Evolutionary conservation across 331 rosid species (phyloP).

Genomic region (Spiraea crenata): DNA sequence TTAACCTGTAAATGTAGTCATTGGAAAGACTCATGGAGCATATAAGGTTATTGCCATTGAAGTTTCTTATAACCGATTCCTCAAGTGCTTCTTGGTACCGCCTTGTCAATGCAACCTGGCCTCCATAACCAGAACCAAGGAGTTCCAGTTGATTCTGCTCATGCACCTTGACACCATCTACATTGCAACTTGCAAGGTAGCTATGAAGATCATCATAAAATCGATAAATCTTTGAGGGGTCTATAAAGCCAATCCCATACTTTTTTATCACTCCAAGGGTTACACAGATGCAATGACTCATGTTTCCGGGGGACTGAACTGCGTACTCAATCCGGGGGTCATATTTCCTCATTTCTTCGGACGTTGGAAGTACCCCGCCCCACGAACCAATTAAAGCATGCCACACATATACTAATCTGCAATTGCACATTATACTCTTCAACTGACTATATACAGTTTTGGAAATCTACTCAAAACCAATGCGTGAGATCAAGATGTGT

Average conservation of each 20-base stretch:
- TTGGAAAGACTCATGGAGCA: conserved; percentile 66
- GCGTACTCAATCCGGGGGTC: conserved; percentile 52
- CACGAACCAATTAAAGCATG: conserved; percentile 79
- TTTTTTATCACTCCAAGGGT: conserved; percentile 62
- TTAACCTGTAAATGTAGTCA: conserved; percentile 66
- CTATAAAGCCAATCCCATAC: conserved; percentile 63
- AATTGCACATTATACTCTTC: not conserved
- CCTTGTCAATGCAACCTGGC: conserved; percentile 50
- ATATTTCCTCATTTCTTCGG: conserved; percentile 51
- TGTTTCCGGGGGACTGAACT: conserved; percentile 54
- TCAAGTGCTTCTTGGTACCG: conserved; percentile 65
- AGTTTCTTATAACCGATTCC: conserved; percentile 52
- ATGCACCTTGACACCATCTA: conserved; percentile 78
- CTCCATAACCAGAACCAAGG: conserved; percentile 65
- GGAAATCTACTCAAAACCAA: not conserved
- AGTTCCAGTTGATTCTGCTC: conserved; percentile 66
- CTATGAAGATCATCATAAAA: conserved; percentile 64
- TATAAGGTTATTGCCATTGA: conserved; percentile 48
- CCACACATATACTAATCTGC: conserved; percentile 65
- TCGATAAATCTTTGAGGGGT: conserved; percentile 44
- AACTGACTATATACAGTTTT: not conserved
- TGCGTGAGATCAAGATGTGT: not conserved
- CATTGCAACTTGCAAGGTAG: conserved; percentile 59
- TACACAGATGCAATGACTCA: conserved; percentile 48
- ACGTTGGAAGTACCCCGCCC: conserved; percentile 70